Base-by-base conservation (phyloP, 2,329 filamentous ascomycete species). In the Leptographium procerum region DNA sequence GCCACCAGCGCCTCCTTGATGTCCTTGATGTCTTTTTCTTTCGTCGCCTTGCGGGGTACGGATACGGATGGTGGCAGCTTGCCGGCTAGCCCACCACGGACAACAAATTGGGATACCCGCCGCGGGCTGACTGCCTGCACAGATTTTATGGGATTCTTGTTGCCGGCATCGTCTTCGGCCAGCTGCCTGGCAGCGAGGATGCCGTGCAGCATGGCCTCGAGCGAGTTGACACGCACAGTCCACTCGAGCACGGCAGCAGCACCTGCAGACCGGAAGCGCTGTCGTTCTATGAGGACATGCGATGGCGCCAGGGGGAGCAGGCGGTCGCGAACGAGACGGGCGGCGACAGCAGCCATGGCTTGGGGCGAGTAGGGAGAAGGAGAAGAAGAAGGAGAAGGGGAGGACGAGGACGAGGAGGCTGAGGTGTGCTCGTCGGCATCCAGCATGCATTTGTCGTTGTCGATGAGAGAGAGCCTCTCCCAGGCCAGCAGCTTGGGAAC, bases 201-300 rank as follows among this genome's bases (percentile, higher is more conserved):
- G 10, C 86, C 86, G 74, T 91, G 87, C 0, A 95, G 71, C 84
- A 94, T 94, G 4, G 84, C 83, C 69, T 95, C 89, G 26, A 95
- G 79, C 65, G 87, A 85, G 64, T 92, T 92, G 10, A 95, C 89
- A 1, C 88, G 77, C 47, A 94, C 69, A 3, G 89, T 92, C 89
- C 89, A 95, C 70, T 95, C 88, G 60, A 85, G 81, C 1, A 95
- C 83, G 0, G 83, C 79, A 0, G 81, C 72, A 0, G 73, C 77
- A 10, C 86, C 81, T n/a, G 77, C 79, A 2, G 83, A 85, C 3
- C 89, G 84, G 65, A 76, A 81, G 4, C 80, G 77, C 65, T 83
- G 80, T 22, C 77, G 74, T 67, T 83, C 80, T 59, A 95, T 90
- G 1, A 94, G 73, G 33, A 95, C 75, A 56, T 87, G 79, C 3